These are phyloP conservation scores for Liquidambar formosana DNA, from an alignment of 164 flowering plant species.

Conservation along the genomic window DNA sequence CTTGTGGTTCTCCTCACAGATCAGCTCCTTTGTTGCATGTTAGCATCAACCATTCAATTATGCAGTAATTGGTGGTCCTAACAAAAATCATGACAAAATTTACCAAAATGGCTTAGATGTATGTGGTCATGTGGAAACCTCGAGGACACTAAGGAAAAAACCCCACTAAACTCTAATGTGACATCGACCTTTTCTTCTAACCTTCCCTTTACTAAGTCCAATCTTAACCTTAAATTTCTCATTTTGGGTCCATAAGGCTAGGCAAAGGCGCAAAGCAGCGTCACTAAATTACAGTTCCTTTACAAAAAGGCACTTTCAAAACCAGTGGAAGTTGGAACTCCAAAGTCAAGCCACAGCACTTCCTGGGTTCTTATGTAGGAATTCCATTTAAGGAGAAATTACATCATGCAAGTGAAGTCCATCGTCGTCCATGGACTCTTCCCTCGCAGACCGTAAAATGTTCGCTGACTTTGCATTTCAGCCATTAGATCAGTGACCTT, in stretches of 20 bases:
- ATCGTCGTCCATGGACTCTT: background rate
- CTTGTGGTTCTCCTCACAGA: background rate
- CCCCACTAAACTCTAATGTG: background rate
- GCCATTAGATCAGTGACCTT: too few relatives aligned
- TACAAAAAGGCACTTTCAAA: too few relatives aligned
- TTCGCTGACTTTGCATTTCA: too few relatives aligned
- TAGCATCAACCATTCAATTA: background rate
- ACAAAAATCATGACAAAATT: background rate
- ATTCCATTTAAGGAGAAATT: background rate
- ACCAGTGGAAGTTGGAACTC: too few relatives aligned
- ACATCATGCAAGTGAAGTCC: background rate
- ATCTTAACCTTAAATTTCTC: background rate
- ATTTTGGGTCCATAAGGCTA: background rate
- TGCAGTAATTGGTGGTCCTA: background rate
- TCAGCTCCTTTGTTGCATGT: background rate
- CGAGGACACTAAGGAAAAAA: background rate
- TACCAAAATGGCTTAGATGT: background rate
- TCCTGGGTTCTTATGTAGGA: background rate
- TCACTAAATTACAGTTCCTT: too few relatives aligned
- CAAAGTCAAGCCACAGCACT: too few relatives aligned
- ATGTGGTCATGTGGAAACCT: constrained; percentile 1
- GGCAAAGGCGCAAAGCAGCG: background rate
- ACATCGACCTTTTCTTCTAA: background rate
- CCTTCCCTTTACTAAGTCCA: background rate
- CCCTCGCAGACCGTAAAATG: too few relatives aligned